phyloP scores from a whole-genome alignment of 2,329 filamentous ascomycete genomes.

The Stromatinia cepivora region DNA sequence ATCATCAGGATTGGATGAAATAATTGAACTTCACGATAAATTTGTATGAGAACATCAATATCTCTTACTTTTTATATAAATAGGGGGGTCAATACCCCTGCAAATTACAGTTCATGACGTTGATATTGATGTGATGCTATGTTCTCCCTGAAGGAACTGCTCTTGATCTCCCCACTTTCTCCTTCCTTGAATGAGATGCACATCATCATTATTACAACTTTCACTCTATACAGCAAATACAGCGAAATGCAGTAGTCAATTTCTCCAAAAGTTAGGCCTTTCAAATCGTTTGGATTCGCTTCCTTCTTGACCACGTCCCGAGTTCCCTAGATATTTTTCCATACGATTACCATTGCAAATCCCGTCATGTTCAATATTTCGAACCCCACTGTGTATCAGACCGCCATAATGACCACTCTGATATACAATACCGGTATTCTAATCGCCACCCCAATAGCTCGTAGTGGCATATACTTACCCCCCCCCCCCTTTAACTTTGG shows the following conservation, averaged over 20 bases:
- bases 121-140: neutral
- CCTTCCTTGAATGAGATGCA: neutral
- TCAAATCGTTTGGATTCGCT: neutral
- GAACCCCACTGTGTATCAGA: conserved; percentile 8
- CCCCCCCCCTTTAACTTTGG: neutral
- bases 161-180: neutral
- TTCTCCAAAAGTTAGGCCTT: neutral
- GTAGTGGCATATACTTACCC: neutral
- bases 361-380: neutral
- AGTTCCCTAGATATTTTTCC: neutral
- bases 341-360: neutral
- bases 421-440: neutral
- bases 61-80: neutral
- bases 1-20: neutral
- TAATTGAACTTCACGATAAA: conserved; percentile 7
- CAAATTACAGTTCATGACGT: neutral
- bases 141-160: neutral
- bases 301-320: neutral
- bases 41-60: neutral
- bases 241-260: neutral
- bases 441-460: neutral
- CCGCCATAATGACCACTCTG: neutral
- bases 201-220: neutral
- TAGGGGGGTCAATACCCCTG: conserved; percentile 10
- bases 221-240: neutral